Evolutionary conservation across 129 eudicot species (phyloP).

Genomic region (Lactuca sativa): DNA sequence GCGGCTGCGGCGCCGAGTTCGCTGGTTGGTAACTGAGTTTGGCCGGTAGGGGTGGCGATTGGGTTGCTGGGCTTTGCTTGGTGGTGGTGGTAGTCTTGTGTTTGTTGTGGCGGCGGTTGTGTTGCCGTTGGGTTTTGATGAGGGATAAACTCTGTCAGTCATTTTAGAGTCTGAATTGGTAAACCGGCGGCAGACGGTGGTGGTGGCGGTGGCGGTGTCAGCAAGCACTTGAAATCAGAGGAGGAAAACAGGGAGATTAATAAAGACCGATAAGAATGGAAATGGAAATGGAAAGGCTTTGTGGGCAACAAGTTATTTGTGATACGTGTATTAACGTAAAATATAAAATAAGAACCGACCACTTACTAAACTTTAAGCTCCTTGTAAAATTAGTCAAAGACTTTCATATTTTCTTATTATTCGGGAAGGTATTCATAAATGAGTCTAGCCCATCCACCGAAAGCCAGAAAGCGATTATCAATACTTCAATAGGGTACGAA

Average conservation of each 20-base stretch:
- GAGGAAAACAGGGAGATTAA: neutral
- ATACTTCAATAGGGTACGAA: too few relatives aligned
- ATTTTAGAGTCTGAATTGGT: conserved; percentile 19
- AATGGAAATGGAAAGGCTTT: neutral
- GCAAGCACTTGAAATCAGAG: neutral
- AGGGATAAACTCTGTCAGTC: conserved; percentile 90
- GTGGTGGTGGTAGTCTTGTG: conserved; percentile 31
- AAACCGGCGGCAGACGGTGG: conserved; percentile 1
- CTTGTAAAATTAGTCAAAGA: neutral
- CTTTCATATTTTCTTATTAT: neutral
- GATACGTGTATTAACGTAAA: conserved; percentile 18
- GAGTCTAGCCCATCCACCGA: neutral
- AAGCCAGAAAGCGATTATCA: neutral
- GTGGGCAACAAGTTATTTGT: conserved; percentile 22
- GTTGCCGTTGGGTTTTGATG: conserved; percentile 62
- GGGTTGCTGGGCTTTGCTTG: conserved; percentile 30
- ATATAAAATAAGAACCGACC: neutral
- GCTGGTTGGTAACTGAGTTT: conserved; percentile 52
- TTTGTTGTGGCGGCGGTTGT: conserved; percentile 26
- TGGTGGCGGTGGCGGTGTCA: conserved; percentile 11
- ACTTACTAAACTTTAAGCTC: neutral
- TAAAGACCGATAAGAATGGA: conserved; percentile 12
- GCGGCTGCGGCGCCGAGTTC: conserved; percentile 39
- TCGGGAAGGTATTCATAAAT: neutral
- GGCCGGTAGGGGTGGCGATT: conserved; percentile 44